Evolutionary conservation across 1,139 yeast species (phyloP).

Genomic region (Magnusiomyces sp.): DNA sequence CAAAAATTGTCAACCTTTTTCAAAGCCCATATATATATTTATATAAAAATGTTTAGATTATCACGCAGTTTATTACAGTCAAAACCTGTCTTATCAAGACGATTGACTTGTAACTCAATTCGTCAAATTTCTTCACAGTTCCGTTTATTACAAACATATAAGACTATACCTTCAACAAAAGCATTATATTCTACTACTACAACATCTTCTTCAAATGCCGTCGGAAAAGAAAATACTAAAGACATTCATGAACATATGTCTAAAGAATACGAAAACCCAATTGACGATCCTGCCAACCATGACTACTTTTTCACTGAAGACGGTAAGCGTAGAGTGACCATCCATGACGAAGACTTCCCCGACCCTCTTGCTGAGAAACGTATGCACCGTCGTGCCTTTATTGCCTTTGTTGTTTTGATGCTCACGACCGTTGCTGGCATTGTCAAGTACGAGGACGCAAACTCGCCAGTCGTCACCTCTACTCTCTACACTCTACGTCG

Average conservation of each 20-base stretch:
- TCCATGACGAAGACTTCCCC: constrained; percentile 29
- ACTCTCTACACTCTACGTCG: constrained; percentile 79
- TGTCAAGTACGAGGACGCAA: constrained; percentile 85
- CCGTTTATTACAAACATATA: background rate
- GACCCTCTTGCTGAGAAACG: constrained; percentile 59
- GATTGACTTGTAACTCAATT: too few species aligned
- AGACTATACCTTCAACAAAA: background rate
- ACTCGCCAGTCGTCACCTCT: constrained; percentile 82
- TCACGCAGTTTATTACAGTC: too few species aligned
- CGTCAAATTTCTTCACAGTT: too few species aligned
- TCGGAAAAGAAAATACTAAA: background rate
- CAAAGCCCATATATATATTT: too few species aligned
- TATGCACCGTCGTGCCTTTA: constrained; percentile 46
- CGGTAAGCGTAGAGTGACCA: constrained; percentile 24
- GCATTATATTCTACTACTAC: background rate
- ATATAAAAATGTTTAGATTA: too few species aligned
- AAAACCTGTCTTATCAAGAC: too few species aligned
- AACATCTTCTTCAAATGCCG: background rate
- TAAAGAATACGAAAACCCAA: constrained; percentile 3
- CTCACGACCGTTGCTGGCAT: constrained; percentile 58
- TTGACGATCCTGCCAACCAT: constrained; percentile 5
- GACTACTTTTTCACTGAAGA: constrained; percentile 12
- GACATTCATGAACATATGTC: background rate
- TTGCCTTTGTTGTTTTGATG: constrained; percentile 56
- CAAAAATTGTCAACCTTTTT: too few species aligned